These are phyloP conservation scores for Botryosphaeria dothidea DNA, from an alignment of 2,329 filamentous ascomycete species.

Conservation along the genomic window DNA sequence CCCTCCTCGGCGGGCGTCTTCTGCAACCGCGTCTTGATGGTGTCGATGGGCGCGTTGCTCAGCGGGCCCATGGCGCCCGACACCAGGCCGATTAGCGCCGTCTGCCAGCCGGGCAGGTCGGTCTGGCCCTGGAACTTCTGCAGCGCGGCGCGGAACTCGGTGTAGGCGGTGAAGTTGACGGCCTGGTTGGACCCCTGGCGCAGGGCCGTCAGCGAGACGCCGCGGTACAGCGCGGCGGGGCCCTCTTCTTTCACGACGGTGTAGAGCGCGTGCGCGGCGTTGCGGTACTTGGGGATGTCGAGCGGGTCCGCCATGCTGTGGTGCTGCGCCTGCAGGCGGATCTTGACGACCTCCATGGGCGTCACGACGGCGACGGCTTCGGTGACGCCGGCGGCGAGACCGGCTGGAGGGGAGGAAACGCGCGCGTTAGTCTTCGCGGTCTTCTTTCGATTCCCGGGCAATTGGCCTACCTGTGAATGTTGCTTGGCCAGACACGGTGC, in stretches of 20 bases:
- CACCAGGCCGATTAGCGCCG: slow-evolving; percentile 85
- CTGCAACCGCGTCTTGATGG: slow-evolving; percentile 96
- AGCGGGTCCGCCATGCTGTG: slow-evolving; percentile 97
- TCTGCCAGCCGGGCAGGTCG: slow-evolving; percentile 82
- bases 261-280: slow-evolving; percentile 79
- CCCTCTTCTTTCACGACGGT: slow-evolving; percentile 94
- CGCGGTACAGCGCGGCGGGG: slow-evolving; percentile 81
- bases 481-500: slow-evolving; percentile 66
- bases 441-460: not conserved
- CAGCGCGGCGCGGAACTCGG: slow-evolving; percentile 81
- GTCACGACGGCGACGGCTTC: slow-evolving; percentile 96
- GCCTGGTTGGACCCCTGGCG: slow-evolving; percentile 97
- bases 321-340: slow-evolving; percentile 95
- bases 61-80: slow-evolving; percentile 93
- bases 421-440: not conserved
- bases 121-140: slow-evolving; percentile 72
- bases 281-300: slow-evolving; percentile 95
- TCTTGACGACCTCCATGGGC: slow-evolving; percentile 99
- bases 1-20: slow-evolving; percentile 82
- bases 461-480: slow-evolving; percentile 66
- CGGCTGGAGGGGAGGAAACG: slow-evolving; percentile 54
- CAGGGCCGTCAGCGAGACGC: slow-evolving; percentile 89
- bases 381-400: slow-evolving; percentile 88
- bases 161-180: slow-evolving; percentile 94
- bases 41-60: slow-evolving; percentile 96